Evolutionary conservation across 352 stramenopile species (phyloP).

Genomic region (Globisporangium nagaii): DNA sequence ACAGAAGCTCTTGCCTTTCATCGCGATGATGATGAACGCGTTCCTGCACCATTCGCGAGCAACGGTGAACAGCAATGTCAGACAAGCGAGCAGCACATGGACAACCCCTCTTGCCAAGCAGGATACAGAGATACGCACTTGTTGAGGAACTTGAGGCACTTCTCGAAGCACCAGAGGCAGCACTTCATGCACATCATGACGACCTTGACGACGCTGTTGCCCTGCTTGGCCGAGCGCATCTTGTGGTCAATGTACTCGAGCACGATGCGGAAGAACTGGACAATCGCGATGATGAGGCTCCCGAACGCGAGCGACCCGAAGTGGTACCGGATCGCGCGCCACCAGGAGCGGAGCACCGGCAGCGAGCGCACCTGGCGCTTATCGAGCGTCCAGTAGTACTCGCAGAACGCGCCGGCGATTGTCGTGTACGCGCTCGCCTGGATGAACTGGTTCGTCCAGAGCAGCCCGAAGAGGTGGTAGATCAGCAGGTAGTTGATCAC

Average conservation of each 20-base stretch:
- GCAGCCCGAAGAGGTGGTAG: constrained; percentile 78
- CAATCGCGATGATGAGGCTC: constrained; percentile 80
- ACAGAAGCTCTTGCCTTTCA: constrained; percentile 85
- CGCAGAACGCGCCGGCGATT: constrained; percentile 72
- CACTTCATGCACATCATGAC: constrained; percentile 87
- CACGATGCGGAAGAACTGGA: constrained; percentile 67
- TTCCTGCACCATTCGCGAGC: constrained; percentile 23
- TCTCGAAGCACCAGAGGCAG: constrained; percentile 87
- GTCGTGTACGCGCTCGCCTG: constrained; percentile 66
- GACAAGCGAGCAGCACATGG: background rate
- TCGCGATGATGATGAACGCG: constrained; percentile 86
- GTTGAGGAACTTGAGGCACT: constrained; percentile 89
- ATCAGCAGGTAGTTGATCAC: constrained; percentile 76
- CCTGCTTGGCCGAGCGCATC: constrained; percentile 52
- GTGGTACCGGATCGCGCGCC: constrained; percentile 69
- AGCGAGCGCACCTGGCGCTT: constrained; percentile 49
- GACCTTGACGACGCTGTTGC: constrained; percentile 60
- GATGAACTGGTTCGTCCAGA: constrained; percentile 88
- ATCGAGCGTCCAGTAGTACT: constrained; percentile 87
- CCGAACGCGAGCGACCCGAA: constrained; percentile 85
- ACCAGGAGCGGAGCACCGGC: constrained; percentile 52
- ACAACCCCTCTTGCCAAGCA: background rate
- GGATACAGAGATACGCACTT: constrained; percentile 21
- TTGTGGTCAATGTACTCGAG: constrained; percentile 84
- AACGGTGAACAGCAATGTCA: background rate